Percentiles rank a stretch among this genome's conserved stretches.
Evolutionary conservation across 345 rosid genomes (phyloP).

Genomic region (Pugionium cornutum): DNA sequence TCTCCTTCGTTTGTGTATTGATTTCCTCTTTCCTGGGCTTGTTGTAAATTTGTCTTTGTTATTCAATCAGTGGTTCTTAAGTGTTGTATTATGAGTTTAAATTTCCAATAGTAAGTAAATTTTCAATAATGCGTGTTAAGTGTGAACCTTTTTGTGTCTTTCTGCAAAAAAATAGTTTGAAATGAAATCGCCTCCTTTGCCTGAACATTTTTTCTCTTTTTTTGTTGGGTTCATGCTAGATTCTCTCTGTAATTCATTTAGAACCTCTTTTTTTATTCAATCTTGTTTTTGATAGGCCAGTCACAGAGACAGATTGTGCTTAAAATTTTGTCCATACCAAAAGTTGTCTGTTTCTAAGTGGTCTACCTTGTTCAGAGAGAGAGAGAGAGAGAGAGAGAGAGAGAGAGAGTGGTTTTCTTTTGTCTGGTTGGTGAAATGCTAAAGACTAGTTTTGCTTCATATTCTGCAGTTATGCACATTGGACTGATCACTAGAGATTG

Average conservation of each 20-base stretch:
- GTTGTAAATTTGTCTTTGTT: constrained; percentile 10
- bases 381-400: constrained; percentile 18
- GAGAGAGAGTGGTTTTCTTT: constrained; percentile 15
- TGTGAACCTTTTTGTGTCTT: constrained; percentile 11
- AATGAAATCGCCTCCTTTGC: constrained; percentile 8
- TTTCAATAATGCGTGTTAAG: constrained; percentile 16
- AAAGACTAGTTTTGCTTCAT: constrained; percentile 6
- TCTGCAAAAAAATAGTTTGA: constrained; percentile 12
- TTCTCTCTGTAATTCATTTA: constrained; percentile 12
- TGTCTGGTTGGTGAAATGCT: constrained; percentile 4
- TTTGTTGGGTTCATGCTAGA: constrained; percentile 17
- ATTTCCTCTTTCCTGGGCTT: constrained; percentile 1
- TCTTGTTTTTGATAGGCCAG: constrained; percentile 26
- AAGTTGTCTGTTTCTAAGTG: constrained; percentile 25
- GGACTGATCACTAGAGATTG: background rate
- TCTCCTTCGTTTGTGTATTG: background rate
- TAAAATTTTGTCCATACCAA: constrained; percentile 21
- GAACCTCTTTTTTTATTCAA: background rate
- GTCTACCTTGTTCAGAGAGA: background rate
- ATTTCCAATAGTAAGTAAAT: constrained; percentile 4
- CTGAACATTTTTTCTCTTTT: constrained; percentile 14
- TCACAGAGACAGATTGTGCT: constrained; percentile 6
- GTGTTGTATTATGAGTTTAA: background rate
- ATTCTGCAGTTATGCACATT: background rate
- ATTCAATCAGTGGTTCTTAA: background rate